Evolutionary conservation across 2,329 filamentous ascomycete species (phyloP).

Genomic region (Diaporthe sp.): DNA sequence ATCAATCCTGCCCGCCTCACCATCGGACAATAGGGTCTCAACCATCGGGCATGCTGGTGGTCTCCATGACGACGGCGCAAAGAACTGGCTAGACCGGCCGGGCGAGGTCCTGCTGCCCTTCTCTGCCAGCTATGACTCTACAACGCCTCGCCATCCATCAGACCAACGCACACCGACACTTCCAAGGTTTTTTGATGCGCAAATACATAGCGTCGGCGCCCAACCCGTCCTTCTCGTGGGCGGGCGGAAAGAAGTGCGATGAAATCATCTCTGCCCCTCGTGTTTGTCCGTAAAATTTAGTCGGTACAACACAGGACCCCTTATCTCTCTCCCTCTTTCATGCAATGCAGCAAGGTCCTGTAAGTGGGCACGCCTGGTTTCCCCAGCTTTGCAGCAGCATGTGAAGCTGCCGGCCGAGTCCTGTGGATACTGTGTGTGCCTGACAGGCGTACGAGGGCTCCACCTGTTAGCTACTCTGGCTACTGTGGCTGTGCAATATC

Average conservation of each 20-base stretch:
- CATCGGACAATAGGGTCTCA: neutral
- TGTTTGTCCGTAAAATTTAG: slow-evolving; percentile 18
- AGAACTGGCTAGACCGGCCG: neutral
- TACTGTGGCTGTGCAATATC: slow-evolving; percentile 10
- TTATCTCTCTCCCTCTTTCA: slow-evolving; percentile 10
- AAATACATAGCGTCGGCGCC: neutral
- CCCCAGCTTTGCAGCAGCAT: slow-evolving; percentile 2
- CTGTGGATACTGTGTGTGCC: neutral
- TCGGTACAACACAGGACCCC: neutral
- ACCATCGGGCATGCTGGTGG: neutral
- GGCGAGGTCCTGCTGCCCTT: neutral
- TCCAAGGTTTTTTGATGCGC: neutral
- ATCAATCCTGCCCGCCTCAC: slow-evolving; percentile 6
- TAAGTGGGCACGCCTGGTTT: slow-evolving; percentile 8
- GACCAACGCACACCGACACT: slow-evolving; percentile 34
- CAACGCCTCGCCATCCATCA: neutral
- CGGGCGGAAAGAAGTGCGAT: neutral
- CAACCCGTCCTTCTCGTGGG: neutral
- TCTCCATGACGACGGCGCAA: slow-evolving; percentile 26
- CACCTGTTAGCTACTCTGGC: neutral
- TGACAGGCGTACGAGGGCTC: neutral
- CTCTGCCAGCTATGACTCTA: slow-evolving; percentile 14
- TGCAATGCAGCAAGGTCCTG: slow-evolving; percentile 35
- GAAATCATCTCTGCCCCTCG: slow-evolving; percentile 29
- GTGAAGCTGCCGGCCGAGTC: neutral